phyloP scores from a whole-genome alignment of 2,329 filamentous ascomycete species.

The Colletotrichum sansevieriae region DNA sequence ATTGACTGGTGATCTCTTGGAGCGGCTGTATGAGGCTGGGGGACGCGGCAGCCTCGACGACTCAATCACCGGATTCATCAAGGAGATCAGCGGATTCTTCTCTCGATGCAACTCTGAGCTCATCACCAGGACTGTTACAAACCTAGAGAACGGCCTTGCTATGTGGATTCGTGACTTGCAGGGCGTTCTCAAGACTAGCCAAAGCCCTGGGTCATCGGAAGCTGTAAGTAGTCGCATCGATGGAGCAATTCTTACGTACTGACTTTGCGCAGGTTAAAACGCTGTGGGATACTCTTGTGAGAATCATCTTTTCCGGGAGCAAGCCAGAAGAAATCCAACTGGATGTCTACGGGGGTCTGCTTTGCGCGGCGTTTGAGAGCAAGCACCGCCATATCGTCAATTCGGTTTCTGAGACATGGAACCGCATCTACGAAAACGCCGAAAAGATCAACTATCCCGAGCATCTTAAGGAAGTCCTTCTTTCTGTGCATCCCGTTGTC shows the following conservation, averaged over 20 bases:
- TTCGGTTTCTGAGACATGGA: constrained; percentile 72
- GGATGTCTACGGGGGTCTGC: constrained; percentile 64
- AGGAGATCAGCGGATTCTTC: constrained; percentile 66
- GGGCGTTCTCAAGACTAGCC: constrained; percentile 56
- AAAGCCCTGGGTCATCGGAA: constrained; percentile 55
- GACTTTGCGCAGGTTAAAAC: constrained; percentile 57
- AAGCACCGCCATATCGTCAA: constrained; percentile 68
- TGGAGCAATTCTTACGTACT: constrained; percentile 36
- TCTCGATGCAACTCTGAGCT: constrained; percentile 62
- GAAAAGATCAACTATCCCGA: constrained; percentile 74
- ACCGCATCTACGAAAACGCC: constrained; percentile 73
- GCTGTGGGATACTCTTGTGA: constrained; percentile 65
- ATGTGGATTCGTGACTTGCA: constrained; percentile 74
- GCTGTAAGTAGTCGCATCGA: constrained; percentile 55
- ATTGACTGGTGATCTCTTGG: constrained; percentile 66
- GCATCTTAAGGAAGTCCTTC: constrained; percentile 72
- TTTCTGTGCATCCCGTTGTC: constrained; percentile 67
- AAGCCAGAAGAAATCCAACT: constrained; percentile 60
- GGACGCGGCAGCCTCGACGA: constrained; percentile 53
- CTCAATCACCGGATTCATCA: constrained; percentile 62
- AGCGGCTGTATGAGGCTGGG: constrained; percentile 64
- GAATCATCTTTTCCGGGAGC: constrained; percentile 52
- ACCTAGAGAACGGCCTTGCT: constrained; percentile 72
- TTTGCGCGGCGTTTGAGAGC: constrained; percentile 69
- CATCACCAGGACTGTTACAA: constrained; percentile 67